Conservation (phyloP, 345 rosid species). For the Eucalyptus microcorys region DNA sequence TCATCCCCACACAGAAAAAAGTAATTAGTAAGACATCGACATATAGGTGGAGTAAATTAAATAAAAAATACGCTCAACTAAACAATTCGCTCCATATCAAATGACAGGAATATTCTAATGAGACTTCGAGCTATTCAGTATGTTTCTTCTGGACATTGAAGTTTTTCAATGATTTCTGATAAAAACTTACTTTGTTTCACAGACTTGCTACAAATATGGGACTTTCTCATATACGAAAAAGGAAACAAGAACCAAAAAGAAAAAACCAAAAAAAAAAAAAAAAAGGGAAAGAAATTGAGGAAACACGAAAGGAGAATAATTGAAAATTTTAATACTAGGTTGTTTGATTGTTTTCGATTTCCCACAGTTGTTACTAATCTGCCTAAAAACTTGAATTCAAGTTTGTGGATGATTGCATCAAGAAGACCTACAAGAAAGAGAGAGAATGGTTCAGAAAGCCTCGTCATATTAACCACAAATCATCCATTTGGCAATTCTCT, state of each 20-base stretch:
- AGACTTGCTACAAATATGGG: not conserved
- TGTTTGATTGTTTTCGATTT: not conserved
- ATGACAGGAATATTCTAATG: not conserved
- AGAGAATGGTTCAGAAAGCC: not conserved
- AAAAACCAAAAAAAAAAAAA: fast-evolving
- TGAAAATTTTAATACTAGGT: fast-evolving
- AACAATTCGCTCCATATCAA: too few species aligned
- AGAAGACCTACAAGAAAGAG: not conserved
- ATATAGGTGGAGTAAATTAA: not conserved
- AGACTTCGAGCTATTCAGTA: not conserved
- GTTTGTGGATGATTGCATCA: not conserved
- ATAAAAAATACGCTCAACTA: not conserved
- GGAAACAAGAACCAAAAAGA: too few species aligned
- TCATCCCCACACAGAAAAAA: not conserved
- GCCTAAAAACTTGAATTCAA: not conserved
- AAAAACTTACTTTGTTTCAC: not conserved
- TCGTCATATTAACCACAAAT: too few species aligned
- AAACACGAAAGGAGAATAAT: not conserved
- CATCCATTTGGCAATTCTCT: too few species aligned
- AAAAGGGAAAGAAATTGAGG: too few species aligned
- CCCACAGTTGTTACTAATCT: not conserved
- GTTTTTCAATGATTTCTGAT: not conserved
- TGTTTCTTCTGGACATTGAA: not conserved
- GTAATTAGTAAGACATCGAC: not conserved
- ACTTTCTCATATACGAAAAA: not conserved